Conservation (phyloP, 2,329 filamentous ascomycete genomes). For the Lasiodiplodia citricola region DNA sequence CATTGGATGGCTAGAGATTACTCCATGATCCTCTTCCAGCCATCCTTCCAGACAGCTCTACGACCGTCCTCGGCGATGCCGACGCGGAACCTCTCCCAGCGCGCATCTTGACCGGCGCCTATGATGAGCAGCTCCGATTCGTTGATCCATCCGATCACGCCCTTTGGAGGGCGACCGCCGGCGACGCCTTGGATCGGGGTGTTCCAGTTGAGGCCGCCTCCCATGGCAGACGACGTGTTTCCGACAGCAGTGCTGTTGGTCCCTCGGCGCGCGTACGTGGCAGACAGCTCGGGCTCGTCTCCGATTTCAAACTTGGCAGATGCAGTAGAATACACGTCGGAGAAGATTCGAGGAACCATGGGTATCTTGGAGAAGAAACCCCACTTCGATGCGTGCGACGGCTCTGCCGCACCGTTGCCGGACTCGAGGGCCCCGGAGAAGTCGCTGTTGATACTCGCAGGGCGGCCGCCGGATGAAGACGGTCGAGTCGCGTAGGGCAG, state of each 20-base stretch:
- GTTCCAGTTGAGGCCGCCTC: conserved; percentile 44
- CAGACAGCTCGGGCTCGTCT: conserved; percentile 63
- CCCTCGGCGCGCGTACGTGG: conserved; percentile 37
- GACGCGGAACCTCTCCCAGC: conserved; percentile 87
- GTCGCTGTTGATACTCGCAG: conserved; percentile 26
- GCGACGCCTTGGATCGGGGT: conserved; percentile 59
- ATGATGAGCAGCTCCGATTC: conserved; percentile 77
- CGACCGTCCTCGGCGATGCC: conserved; percentile 71
- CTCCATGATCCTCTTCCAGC: conserved; percentile 68
- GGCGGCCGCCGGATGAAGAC: conserved; percentile 29
- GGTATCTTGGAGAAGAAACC: conserved; percentile 83
- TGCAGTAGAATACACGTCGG: conserved; percentile 85
- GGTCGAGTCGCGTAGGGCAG: conserved; percentile 56
- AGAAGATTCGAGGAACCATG: conserved; percentile 83
- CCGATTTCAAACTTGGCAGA: conserved; percentile 82
- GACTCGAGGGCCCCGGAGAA: conserved; percentile 26
- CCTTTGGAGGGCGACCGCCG: conserved; percentile 71
- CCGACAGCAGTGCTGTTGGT: conserved; percentile 31
- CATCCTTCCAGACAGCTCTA: conserved; percentile 70
- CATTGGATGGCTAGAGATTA: not conserved
- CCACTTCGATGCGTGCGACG: conserved; percentile 72
- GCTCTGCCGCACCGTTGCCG: conserved; percentile 28
- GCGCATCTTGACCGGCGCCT: conserved; percentile 77
- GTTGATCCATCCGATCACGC: conserved; percentile 81
- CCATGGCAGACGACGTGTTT: conserved; percentile 30